Evolutionary conservation across 345 rosid species (phyloP), one percentile per base, ranked within the genome.

Genomic region (Jatropha curcas): DNA sequence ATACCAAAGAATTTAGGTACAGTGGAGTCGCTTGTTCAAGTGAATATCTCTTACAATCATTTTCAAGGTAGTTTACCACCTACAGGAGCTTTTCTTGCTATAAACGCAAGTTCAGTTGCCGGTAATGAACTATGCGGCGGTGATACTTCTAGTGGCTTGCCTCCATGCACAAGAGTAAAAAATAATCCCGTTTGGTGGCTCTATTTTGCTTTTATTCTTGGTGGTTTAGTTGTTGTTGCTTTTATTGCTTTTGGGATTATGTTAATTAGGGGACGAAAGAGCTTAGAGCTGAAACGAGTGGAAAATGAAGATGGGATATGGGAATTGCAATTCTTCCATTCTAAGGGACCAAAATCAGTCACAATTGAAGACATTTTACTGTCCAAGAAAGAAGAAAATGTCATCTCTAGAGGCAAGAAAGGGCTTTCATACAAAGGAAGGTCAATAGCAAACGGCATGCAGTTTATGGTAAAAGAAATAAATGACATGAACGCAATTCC

Each of bases 41-140:
- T 79, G 22, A 79, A 79, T 34, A 65, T 79, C 55, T 79, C 82
- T 31, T 72, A 74, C 60, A 74, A 79, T 58, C 75, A 59, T 70
- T 74, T 79, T 63, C 90, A 73, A 0, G 98, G 98, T 17, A 78
- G 75, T n/a, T 77, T 94, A 71, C 98, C 98, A 4, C 52, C 68
- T 20, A 90, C 88, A 0, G 97, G 90, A 60, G 94, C 83, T 0
- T 94, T 94, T 86, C 86, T 92, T 19, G 94, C 93, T 14, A 89
- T 94, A 67, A 92, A 90, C 45, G 82, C 83, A 43, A 92, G 86
- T 39, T 81, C 97, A 0, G 86, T 94, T 6, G 71, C 78, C 0
- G 98, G 97, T 25, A 94, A 88, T 62, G 39, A 82, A 76, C 97
- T 94, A 1, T 94, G 98, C 48, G 82, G 87, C 9, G 85, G 88